A percentile compares a stretch with the other conserved stretches of the same genome.
phyloP scores from a whole-genome alignment of 768 basidiomycete genomes.

The Podaxis carcinomalis region DNA sequence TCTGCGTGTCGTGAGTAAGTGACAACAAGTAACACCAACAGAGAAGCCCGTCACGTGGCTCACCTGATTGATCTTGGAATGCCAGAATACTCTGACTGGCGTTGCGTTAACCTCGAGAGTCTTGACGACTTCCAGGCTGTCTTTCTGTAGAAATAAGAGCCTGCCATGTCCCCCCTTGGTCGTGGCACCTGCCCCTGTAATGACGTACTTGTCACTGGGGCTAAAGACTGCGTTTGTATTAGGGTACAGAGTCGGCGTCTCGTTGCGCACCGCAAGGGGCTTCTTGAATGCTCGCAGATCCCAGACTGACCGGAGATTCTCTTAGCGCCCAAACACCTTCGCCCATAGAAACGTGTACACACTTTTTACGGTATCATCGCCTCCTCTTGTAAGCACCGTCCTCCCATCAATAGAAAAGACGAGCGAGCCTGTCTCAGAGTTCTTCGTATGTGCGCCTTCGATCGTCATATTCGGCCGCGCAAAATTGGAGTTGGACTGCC shows the following conservation, averaged over 20 bases:
- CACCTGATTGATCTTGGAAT: constrained; percentile 96
- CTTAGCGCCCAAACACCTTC: constrained; percentile 6
- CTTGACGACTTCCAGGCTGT: constrained; percentile 65
- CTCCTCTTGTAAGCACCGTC: constrained; percentile 84
- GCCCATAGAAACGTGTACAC: constrained; percentile 29
- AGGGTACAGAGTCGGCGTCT: constrained; percentile 77
- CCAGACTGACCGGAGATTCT: constrained; percentile 64
- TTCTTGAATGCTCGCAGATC: constrained; percentile 89
- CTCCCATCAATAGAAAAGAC: constrained; percentile 86
- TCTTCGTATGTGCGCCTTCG: constrained; percentile 85
- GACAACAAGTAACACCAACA: constrained; percentile 5
- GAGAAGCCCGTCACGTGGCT: constrained; percentile 22
- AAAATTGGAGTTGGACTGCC: constrained; percentile 91
- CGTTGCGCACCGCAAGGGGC: constrained; percentile 66
- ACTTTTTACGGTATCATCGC: constrained; percentile 96
- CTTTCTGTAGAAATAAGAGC: constrained; percentile 69
- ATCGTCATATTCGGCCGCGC: constrained; percentile 84
- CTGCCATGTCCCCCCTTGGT: constrained; percentile 66
- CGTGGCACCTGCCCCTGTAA: constrained; percentile 76
- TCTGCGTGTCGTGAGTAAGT: constrained; percentile 40
- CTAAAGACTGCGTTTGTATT: constrained; percentile 94
- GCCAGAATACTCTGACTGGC: constrained; percentile 92
- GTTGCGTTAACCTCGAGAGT: constrained; percentile 66
- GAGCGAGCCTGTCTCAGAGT: constrained; percentile 81
- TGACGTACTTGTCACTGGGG: constrained; percentile 85